Evolutionary conservation across 148 eudicot species (phyloP).

Genomic region (Bassia scoparia): DNA sequence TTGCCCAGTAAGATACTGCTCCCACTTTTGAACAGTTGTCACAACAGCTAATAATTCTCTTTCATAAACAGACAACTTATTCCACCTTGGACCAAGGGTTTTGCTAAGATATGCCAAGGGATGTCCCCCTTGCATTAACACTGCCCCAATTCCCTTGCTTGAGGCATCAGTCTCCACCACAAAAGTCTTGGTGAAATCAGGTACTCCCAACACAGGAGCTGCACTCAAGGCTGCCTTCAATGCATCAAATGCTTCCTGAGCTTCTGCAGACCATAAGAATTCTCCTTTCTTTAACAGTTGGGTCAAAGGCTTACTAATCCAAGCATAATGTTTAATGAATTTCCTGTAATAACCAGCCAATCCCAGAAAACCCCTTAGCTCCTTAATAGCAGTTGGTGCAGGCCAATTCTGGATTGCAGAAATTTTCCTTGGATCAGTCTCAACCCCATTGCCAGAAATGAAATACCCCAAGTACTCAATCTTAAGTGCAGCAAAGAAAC

Average conservation of each 20-base stretch:
- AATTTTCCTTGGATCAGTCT: neutral
- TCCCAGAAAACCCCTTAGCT: neutral
- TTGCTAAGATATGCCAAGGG: neutral
- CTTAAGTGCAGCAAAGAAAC: neutral
- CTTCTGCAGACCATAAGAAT: neutral
- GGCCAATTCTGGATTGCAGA: neutral
- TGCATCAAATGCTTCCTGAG: neutral
- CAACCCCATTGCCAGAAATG: neutral
- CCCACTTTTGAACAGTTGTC: neutral
- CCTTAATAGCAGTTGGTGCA: neutral
- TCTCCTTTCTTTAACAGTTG: neutral
- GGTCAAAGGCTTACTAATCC: neutral
- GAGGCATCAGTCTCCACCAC: neutral
- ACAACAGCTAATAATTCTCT: neutral
- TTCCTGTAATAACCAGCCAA: neutral
- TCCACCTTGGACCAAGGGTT: neutral
- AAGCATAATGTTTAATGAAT: neutral
- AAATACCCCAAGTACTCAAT: neutral
- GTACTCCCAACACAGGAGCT: neutral
- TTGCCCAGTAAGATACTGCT: too few species aligned
- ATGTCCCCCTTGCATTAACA: neutral
- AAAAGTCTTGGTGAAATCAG: neutral
- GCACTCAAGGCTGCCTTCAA: neutral
- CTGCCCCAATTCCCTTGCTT: neutral
- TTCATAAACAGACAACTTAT: neutral